phyloP scores from a whole-genome alignment of 164 flowering plant species.

The Taxillus chinensis region DNA sequence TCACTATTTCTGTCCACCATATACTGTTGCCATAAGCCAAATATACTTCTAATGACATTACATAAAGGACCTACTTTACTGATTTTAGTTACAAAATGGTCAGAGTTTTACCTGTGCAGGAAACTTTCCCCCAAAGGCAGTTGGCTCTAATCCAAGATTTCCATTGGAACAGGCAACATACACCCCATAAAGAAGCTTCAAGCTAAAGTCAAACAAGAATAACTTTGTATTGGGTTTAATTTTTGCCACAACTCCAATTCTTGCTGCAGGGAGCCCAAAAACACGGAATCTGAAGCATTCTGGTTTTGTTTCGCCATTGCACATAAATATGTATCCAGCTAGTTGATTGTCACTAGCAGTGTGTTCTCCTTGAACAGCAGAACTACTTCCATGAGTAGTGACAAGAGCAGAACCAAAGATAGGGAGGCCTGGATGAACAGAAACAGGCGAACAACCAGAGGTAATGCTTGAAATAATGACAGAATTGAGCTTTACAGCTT shows the following conservation, averaged over 20 bases:
- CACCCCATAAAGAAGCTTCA: constrained; percentile 48
- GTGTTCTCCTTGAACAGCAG: background rate
- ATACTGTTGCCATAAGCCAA: background rate
- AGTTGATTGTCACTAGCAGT: constrained; percentile 3
- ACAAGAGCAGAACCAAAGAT: background rate
- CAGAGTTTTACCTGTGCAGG: constrained; percentile 42
- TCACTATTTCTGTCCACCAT: no score
- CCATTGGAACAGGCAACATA: constrained; percentile 39
- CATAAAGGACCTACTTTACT: background rate
- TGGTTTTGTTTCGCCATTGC: constrained; percentile 41
- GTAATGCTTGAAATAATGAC: background rate
- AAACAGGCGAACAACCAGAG: background rate
- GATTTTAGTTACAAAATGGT: background rate
- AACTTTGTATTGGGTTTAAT: constrained; percentile 40
- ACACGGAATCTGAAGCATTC: constrained; percentile 45
- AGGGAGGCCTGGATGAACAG: background rate
- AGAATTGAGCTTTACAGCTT: background rate
- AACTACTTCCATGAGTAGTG: background rate
- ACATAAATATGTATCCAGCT: constrained; percentile 48
- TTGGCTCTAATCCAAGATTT: constrained; percentile 30
- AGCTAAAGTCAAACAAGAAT: constrained; percentile 43
- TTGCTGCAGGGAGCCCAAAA: constrained; percentile 39
- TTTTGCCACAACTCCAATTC: constrained; percentile 22
- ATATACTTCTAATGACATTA: background rate
- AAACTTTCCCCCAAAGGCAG: constrained; percentile 37